Base-by-base conservation (phyloP, 805 yeast species). In the Dipodascopsis tothii region DNA sequence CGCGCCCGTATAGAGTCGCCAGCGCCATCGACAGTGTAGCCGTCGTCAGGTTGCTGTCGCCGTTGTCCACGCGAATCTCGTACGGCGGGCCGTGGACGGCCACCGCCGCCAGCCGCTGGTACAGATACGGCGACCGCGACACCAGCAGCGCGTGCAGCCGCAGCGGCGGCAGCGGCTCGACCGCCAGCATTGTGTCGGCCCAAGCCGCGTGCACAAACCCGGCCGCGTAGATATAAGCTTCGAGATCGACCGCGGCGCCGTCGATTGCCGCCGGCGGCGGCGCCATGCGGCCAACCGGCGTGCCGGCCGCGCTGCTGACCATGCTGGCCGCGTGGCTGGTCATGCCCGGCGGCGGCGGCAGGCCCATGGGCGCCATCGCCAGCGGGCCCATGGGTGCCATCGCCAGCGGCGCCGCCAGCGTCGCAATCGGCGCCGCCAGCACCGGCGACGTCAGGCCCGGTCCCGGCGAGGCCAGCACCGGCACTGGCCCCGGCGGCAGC, bases 121-220 rank as follows among this genome's bases (percentile, higher is more conserved):
- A 56, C 19, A 62, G 48, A 33, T 57, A 46, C 5, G 64, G 63
- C 23, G 64, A 61, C 27, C 62, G 54, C 27, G 62, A 54, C 3
- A 57, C 59, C 41, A 63, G 53, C 28, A 63, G 56, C 1, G 66
- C 60, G 44, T 62, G 66, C 11, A 61, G 51, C 5, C 63, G 46
- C 23, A 61, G 43, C 6, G 52, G 53, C 3, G 61, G 58, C 36
- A 55, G 51, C 19, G 53, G 57, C 5, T 56, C 37, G 22, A 61
- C 47, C 19, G 35, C 43, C 34, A 61, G 50, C 23, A 57, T 52
- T 6, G 64, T 60, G 38, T 61, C 65, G 7, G 65, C 59, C 65
- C 65, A 61, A 6, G 63, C 64, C 7, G 59, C 63, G 44, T 60
- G 62, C 19, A 58, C 36, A 40, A 60, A 60, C 4, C 64, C 64